Conservation (phyloP, 2,329 filamentous ascomycete species). For the Colletotrichum limetticola region DNA sequence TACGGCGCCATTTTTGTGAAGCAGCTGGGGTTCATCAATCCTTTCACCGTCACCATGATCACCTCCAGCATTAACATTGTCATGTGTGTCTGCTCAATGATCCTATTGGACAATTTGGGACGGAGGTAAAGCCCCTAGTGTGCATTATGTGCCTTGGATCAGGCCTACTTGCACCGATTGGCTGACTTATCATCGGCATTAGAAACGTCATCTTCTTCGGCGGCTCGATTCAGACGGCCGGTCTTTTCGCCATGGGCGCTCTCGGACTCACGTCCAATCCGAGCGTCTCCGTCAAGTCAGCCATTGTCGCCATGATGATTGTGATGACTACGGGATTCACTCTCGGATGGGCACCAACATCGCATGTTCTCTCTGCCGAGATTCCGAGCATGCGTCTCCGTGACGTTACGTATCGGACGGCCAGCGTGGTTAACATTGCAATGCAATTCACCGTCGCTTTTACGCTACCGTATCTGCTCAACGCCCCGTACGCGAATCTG, state of each 20-base stretch:
- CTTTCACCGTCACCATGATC: conserved; percentile 35
- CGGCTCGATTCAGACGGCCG: conserved; percentile 4
- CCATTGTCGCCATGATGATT: conserved; percentile 46
- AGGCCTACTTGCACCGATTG: not conserved
- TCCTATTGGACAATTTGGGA: conserved; percentile 38
- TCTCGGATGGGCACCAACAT: conserved; percentile 47
- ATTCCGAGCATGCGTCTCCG: conserved; percentile 44
- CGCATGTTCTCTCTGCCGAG: conserved; percentile 49
- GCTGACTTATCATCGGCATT: conserved; percentile 9
- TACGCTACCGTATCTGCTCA: conserved; percentile 49
- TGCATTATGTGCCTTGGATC: not conserved
- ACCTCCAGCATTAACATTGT: conserved; percentile 38
- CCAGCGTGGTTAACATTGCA: conserved; percentile 16
- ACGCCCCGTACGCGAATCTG: conserved; percentile 47
- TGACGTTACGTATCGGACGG: conserved; percentile 41
- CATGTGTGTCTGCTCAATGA: conserved; percentile 32
- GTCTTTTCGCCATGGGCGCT: conserved; percentile 1
- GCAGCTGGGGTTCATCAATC: conserved; percentile 41
- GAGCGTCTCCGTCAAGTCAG: conserved; percentile 36
- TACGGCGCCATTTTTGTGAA: conserved; percentile 46
- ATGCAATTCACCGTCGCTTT: conserved; percentile 48
- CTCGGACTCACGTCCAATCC: conserved; percentile 26
- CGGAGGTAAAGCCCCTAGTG: conserved; percentile 21
- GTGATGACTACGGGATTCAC: conserved; percentile 45
- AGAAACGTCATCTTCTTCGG: not conserved